Evolutionary conservation across 2,329 filamentous ascomycete species (phyloP).

Genomic region (Fusarium euwallaceae): DNA sequence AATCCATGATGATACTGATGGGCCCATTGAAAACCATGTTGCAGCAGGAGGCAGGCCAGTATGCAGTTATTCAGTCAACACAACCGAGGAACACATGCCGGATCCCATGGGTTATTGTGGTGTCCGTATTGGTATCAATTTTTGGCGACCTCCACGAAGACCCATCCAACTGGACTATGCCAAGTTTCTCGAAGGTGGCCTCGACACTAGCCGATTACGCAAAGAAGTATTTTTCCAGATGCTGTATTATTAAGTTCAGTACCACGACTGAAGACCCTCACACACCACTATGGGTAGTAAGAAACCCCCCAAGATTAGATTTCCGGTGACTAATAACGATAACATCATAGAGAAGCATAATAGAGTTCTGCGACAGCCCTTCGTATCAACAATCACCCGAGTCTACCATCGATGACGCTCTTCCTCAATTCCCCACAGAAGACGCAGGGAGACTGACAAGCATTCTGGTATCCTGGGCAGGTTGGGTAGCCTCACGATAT

Average conservation of each 20-base stretch:
- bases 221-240: neutral
- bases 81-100: neutral
- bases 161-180: neutral
- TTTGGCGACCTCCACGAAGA: neutral
- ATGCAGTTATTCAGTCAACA: neutral
- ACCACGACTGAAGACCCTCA: neutral
- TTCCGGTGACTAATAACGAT: neutral
- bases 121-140: neutral
- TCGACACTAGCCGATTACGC: neutral
- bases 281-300: neutral
- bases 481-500: neutral
- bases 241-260: neutral
- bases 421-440: neutral
- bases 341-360: neutral
- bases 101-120: neutral
- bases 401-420: accelerated
- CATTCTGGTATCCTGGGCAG: neutral
- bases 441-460: neutral
- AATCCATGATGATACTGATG: neutral
- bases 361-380: neutral
- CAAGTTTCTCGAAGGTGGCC: neutral
- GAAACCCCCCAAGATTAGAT: neutral
- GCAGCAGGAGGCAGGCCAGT: neutral
- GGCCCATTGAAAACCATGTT: too few species aligned
- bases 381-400: neutral